phyloP scores from a whole-genome alignment of 2,329 filamentous ascomycete genomes.

The Claviceps africana region DNA sequence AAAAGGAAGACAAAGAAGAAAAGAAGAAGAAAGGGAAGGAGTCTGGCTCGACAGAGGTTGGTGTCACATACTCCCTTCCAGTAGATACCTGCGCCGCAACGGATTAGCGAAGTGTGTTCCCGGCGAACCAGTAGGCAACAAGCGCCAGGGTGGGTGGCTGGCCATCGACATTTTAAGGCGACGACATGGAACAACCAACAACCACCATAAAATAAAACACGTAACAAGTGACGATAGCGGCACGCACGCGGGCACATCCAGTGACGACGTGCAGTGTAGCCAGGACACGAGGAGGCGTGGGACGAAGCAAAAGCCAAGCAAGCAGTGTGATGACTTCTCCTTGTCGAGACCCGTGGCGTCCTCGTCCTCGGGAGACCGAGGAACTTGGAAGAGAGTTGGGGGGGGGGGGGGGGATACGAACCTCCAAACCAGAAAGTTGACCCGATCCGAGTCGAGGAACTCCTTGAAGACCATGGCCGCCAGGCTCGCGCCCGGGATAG shows the following conservation, averaged over 20 bases:
- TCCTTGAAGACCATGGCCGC: conserved; percentile 40
- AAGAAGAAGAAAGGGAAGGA: conserved; percentile 1
- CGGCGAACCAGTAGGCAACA: conserved; percentile 6
- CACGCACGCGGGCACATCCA: conserved; percentile 4
- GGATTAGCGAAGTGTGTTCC: conserved; percentile 2
- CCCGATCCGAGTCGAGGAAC: conserved; percentile 49
- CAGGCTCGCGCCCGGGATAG: conserved; percentile 18
- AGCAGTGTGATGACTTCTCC: neutral
- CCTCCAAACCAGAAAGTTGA: conserved; percentile 61
- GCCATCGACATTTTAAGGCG: conserved; percentile 7
- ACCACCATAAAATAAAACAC: neutral
- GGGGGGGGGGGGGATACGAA: conserved; percentile 27
- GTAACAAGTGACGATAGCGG: neutral
- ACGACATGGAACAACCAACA: conserved; percentile 4
- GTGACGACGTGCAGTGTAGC: conserved; percentile 2
- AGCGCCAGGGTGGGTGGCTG: neutral
- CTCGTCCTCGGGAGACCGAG: neutral
- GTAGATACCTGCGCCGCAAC: conserved; percentile 34
- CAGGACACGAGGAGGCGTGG: neutral
- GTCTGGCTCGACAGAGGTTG: neutral
- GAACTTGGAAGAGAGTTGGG: conserved; percentile 1
- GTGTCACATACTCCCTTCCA: conserved; percentile 46
- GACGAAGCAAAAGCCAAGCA: conserved; percentile 3
- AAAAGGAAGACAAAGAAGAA: no score
- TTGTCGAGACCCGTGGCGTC: neutral